Evolutionary conservation across 345 rosid species (phyloP), one percentile per base, ranked within the genome.

Genomic region (Arabis hirsuta): DNA sequence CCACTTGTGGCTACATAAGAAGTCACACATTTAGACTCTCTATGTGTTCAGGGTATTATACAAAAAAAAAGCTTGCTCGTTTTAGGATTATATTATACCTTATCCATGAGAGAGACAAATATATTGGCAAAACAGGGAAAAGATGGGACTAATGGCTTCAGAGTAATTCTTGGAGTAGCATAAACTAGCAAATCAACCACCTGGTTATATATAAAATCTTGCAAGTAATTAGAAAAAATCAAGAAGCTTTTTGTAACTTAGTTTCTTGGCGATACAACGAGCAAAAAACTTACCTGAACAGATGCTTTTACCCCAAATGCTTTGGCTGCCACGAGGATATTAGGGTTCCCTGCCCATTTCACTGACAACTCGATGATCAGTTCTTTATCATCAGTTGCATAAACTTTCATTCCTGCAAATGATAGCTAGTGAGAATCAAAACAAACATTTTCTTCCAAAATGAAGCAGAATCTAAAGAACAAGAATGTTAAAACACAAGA

Each of bases 91-190:
- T 69, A 13, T 29, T 34, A 62, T 69, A 95, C 99, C 94, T 92
- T 95, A 60, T 84, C 89, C 99, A 95, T 88, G 53, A 95, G 92
- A 32, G 99, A 92, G 42, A 95, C 94, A 14, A 27, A 85, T 74
- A 92, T 95, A 52, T 84, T 92, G 74, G 98, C 96, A 72, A 95
- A 95, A 80, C 99, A 95, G 69, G 99, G 98, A 83, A 95, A 90
- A 31, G 86, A 73, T 32, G 96, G 89, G 50, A 95, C 89, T 61
- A 95, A 81, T 39, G 98, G 99, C 85, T 92, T 92, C 81, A 95
- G 47, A 72, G 97, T 95, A 75, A 95, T 86, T 32, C 98, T 93
- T 14, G 99, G 97, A 71, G 81, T 79, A 10, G 96, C 98, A 81
- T 86, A 92, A 44, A 92, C 88, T 88, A 85, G 99, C 72, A 95